Evolutionary conservation across 2,329 filamentous ascomycete genomes (phyloP).

Genomic region (Apiospora arundinis): DNA sequence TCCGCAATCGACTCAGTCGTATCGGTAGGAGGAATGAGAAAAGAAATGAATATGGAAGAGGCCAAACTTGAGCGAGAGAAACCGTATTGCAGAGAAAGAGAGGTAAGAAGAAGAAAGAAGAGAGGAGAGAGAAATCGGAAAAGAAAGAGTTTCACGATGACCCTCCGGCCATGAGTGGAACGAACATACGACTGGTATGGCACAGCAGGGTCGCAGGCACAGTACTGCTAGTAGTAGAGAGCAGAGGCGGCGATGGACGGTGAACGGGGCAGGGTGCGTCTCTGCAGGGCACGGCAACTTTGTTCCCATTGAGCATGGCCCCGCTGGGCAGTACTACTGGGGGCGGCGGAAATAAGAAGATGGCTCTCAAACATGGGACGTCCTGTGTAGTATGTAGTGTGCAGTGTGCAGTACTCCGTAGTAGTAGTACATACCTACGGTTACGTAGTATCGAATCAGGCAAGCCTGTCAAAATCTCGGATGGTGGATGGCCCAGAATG

Average conservation of each 20-base stretch:
- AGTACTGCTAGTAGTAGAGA: no score
- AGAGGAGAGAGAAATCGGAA: not conserved
- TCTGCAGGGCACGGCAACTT: slow-evolving; percentile 3
- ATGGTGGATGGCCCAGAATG: not conserved
- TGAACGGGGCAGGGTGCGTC: not conserved
- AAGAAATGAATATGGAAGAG: slow-evolving; percentile 3
- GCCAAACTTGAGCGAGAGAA: slow-evolving; percentile 16
- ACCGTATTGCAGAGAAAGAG: not conserved
- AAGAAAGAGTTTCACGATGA: slow-evolving; percentile 13
- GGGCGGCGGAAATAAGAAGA: not conserved
- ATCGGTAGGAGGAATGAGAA: slow-evolving; percentile 12
- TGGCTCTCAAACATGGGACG: slow-evolving; percentile 14
- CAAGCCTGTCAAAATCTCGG: not conserved
- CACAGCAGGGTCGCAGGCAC: not conserved
- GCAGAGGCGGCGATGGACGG: not conserved
- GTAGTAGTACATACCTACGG: no score
- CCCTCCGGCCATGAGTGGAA: not conserved
- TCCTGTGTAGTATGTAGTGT: not conserved
- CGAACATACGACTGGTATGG: slow-evolving; percentile 13
- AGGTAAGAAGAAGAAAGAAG: not conserved
- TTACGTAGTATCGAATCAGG: not conserved
- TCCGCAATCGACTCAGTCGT: slow-evolving; percentile 21
- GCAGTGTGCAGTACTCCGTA: no score
- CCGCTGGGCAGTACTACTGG: no score
- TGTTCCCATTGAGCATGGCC: not conserved